Percentiles rank a stretch among this genome's conserved stretches.
These are phyloP conservation scores for Cadophora sp. DNA, from an alignment of 2,329 filamentous ascomycete genomes.

Conservation along the genomic window DNA sequence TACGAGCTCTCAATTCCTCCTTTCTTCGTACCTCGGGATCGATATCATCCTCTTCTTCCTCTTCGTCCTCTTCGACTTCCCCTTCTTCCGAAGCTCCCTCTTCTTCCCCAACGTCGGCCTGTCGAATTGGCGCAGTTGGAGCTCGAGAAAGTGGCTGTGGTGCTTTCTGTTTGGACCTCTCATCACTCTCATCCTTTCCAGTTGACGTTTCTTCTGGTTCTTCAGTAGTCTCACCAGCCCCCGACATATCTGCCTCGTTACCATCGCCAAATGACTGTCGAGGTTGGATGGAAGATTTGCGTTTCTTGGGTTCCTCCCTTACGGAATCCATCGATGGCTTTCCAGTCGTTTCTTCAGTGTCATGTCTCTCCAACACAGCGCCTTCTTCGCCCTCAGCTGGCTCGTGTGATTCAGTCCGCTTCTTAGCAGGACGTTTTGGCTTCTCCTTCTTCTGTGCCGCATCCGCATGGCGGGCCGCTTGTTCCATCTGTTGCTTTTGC, in stretches of 20 bases:
- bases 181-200: constrained; percentile 77
- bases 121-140: constrained; percentile 47
- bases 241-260: constrained; percentile 70
- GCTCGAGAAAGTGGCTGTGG: constrained; percentile 46
- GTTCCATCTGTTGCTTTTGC: constrained; percentile 92
- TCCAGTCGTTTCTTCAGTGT: constrained; percentile 54
- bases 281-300: constrained; percentile 54
- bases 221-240: constrained; percentile 68
- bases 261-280: constrained; percentile 59
- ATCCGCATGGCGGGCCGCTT: constrained; percentile 82
- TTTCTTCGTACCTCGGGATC: constrained; percentile 86
- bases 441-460: constrained; percentile 84
- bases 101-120: constrained; percentile 54
- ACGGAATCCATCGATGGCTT: constrained; percentile 58
- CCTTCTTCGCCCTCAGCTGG: constrained; percentile 46
- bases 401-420: constrained; percentile 59
- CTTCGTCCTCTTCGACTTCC: constrained; percentile 65
- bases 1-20: constrained; percentile 89
- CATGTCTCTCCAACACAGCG: constrained; percentile 52
- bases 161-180: constrained; percentile 48
- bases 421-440: constrained; percentile 79
- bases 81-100: constrained; percentile 50
- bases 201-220: constrained; percentile 62
- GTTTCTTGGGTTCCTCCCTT: constrained; percentile 52
- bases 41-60: constrained; percentile 83